A percentile compares a stretch with the other conserved stretches of the same genome.
These are phyloP conservation scores for Neoascochyta sp. DNA, from an alignment of 2,329 filamentous ascomycete genomes.

Conservation along the genomic window DNA sequence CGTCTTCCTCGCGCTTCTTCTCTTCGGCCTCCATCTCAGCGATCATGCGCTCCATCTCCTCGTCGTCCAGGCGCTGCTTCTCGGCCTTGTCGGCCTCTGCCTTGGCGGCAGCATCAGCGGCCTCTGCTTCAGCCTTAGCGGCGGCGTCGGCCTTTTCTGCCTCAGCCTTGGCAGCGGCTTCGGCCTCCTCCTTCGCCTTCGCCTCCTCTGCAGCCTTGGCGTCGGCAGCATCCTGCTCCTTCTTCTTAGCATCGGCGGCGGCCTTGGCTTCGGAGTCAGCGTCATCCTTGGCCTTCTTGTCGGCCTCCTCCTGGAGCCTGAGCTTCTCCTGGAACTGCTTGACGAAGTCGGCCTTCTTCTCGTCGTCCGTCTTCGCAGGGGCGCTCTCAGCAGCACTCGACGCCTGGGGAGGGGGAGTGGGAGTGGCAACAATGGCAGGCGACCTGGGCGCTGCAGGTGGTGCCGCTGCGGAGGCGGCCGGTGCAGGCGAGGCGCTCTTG, in stretches of 20 bases:
- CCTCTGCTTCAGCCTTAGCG: constrained; percentile 28
- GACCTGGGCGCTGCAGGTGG: constrained; percentile 54
- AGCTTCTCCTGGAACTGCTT: constrained; percentile 62
- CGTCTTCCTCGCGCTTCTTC: constrained; percentile 58
- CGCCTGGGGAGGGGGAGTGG: constrained; percentile 65
- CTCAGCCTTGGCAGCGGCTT: constrained; percentile 45
- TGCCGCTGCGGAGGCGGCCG: constrained; percentile 36
- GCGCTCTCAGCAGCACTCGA: constrained; percentile 62
- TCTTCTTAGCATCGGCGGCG: constrained; percentile 51
- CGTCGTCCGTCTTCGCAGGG: constrained; percentile 67
- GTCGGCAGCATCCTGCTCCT: constrained; percentile 44
- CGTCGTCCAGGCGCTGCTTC: constrained; percentile 39
- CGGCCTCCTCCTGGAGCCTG: constrained; percentile 54
- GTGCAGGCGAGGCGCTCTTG: constrained; percentile 42
- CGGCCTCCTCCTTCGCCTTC: constrained; percentile 47
- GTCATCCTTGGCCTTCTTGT: constrained; percentile 50
- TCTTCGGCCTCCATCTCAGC: constrained; percentile 56
- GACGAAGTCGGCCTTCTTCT: constrained; percentile 62
- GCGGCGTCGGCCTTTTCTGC: constrained; percentile 20
- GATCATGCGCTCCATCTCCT: constrained; percentile 57
- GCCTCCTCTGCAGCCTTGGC: constrained; percentile 40
- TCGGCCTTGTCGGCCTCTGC: constrained; percentile 37
- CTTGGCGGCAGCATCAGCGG: constrained; percentile 40
- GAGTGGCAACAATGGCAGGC: constrained; percentile 66
- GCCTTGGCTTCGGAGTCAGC: constrained; percentile 42